Evolutionary conservation across 192 early-diverging fungal genomes (phyloP).

Genomic region (Geosiphon pyriformis): DNA sequence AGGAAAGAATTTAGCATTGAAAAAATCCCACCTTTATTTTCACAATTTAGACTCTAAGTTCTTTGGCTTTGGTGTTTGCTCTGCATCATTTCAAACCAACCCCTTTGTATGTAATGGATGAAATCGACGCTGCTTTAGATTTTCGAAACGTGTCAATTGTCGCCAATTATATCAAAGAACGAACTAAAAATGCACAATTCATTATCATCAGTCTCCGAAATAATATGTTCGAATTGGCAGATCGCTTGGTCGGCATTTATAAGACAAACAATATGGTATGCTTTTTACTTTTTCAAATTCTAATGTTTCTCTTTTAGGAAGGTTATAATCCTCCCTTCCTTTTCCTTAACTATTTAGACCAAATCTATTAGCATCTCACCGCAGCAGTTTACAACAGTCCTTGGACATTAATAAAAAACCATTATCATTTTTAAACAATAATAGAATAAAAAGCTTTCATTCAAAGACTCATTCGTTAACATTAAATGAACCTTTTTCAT

Average conservation of each 20-base stretch:
- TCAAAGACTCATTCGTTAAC: no score
- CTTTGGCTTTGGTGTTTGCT: conserved; percentile 98
- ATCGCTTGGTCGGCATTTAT: conserved; percentile 97
- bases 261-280: conserved; percentile 76
- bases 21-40: not conserved
- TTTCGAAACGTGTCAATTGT: conserved; percentile 99
- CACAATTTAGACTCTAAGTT: conserved; percentile 74
- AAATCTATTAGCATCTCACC: conserved; percentile 3
- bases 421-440: not conserved
- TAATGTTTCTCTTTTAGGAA: not conserved
- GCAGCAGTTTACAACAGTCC: not conserved
- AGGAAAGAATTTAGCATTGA: no score
- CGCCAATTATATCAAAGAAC: conserved; percentile 97
- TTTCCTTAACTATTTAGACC: not conserved
- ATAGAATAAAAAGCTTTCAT: no score
- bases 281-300: not conserved
- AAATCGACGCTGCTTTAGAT: conserved; percentile 98
- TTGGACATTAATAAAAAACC: not conserved
- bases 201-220: conserved; percentile 97
- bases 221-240: conserved; percentile 99
- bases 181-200: conserved; percentile 97
- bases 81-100: conserved; percentile 99
- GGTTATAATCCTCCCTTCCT: not conserved
- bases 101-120: conserved; percentile 99
- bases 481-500: no score